A percentile compares a stretch with the other conserved stretches of the same genome.
Evolutionary conservation across 2,329 filamentous ascomycete genomes (phyloP).

Genomic region (Biscogniauxia sp.): DNA sequence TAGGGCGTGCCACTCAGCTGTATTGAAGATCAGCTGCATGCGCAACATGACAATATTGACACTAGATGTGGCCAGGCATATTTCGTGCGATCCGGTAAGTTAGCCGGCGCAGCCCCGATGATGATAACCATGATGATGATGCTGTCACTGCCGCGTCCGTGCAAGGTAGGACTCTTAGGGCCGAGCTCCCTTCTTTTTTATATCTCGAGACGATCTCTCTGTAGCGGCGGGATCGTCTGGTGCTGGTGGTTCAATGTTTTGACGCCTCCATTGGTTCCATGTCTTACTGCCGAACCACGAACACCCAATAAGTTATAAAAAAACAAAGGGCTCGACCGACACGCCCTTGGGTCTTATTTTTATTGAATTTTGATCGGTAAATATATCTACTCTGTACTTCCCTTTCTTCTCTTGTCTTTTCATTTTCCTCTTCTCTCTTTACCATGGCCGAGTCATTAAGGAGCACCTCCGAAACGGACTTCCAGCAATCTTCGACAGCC

Average conservation of each 20-base stretch:
- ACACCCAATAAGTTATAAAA: slow-evolving; percentile 1
- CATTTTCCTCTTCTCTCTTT: slow-evolving; percentile 4
- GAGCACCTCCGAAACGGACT: slow-evolving; percentile 14
- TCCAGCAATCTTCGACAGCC: slow-evolving; percentile 3
- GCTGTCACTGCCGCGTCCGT: not conserved
- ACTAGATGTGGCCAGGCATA: not conserved
- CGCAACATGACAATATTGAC: not conserved
- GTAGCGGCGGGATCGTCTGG: not conserved
- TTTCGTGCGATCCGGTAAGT: not conserved
- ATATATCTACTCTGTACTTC: slow-evolving; percentile 2
- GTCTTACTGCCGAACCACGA: slow-evolving; percentile 7
- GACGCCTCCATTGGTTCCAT: slow-evolving; percentile 8
- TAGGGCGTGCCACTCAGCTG: not conserved
- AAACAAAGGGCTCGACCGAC: slow-evolving; percentile 9
- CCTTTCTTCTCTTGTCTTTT: slow-evolving; percentile 6
- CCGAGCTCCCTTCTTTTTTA: not conserved
- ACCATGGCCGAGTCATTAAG: slow-evolving; percentile 16
- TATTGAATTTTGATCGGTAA: slow-evolving; percentile 1
- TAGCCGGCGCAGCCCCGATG: not conserved
- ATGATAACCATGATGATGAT: not conserved
- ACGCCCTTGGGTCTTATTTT: not conserved
- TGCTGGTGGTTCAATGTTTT: slow-evolving; percentile 11
- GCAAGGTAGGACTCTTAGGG: not conserved
- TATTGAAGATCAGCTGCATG: not conserved
- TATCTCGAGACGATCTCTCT: slow-evolving; percentile 5